phyloP scores from a whole-genome alignment of 1,139 yeast species.

The Blastobotrys arbuscula region DNA sequence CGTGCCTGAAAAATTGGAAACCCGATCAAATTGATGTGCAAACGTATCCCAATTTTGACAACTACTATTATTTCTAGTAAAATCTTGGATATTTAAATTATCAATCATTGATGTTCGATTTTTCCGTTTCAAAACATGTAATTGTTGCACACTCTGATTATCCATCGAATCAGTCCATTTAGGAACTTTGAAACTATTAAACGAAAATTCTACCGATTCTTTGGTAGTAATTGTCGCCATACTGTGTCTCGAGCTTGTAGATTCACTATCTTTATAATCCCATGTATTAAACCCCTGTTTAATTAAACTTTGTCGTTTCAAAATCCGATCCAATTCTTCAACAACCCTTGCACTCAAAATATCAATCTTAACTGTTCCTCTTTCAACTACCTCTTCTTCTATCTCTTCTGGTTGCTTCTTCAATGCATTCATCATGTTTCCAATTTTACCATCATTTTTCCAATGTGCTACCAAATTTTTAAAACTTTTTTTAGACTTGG shows the following conservation, averaged over 20 bases:
- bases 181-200: background rate
- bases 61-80: background rate
- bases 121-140: background rate
- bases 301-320: slow-evolving; percentile 17
- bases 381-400: background rate
- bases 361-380: slow-evolving; percentile 44
- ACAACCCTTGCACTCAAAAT: slow-evolving; percentile 72
- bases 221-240: background rate
- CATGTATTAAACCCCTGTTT: slow-evolving; percentile 7
- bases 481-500: slow-evolving; percentile 4
- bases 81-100: slow-evolving; percentile 6
- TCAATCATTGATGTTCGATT: slow-evolving; percentile 12
- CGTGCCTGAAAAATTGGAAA: slow-evolving; percentile 10
- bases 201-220: background rate
- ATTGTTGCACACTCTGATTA: background rate
- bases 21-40: slow-evolving; percentile 9
- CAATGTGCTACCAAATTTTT: background rate
- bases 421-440: slow-evolving; percentile 4
- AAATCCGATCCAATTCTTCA: slow-evolving; percentile 53
- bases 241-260: background rate
- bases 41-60: background rate
- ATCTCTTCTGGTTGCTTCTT: background rate
- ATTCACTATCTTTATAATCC: slow-evolving; percentile 9
- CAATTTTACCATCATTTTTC: background rate
- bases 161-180: background rate